Evolutionary conservation across 345 rosid genomes (phyloP), one percentile per base, ranked within the genome.

Genomic region (Gossypium ekmanianum): DNA sequence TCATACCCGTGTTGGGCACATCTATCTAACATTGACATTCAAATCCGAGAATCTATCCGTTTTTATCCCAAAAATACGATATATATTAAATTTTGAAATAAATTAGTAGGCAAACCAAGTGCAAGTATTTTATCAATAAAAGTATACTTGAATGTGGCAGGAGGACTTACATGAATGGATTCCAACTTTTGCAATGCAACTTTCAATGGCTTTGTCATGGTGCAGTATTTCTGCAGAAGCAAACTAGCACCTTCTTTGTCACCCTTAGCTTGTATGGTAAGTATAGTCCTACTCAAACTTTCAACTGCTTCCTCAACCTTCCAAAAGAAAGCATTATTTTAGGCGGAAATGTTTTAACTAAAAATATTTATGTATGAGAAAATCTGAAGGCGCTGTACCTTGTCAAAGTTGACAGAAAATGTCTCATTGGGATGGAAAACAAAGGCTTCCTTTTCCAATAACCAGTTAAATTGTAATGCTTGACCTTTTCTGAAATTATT

Each of bases 391-490:
- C 13, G 7, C 52, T 61, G 9, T 81, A 94, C 97, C 98, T 92
- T 90, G 2, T 82, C 34, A 83, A 94, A 94, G 87, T 92, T 86
- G 69, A 94, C 90, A 2, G 90, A 87, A 76, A 94, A 92, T 54
- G 89, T 89, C 47, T 82, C 88, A 78, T 94, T 91, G 27, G 85
- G 34, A 72, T 87, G 83, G 81, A 88, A 82, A 55, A 86, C 77
- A 74, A 92, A 84, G 72, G 96, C 98, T 82, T 82, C 91, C 76
- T 89, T 94, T 83, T 94, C 97, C 75, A 87, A 87, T 74, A 94
- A 82, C 92, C 90, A 94, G 88, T 94, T 94, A 85, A 94, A 94
- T 72, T 92, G 97, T 83, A 94, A 59, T 14, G 97, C 96, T 84
- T 92, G 96, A 73, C 98, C 97, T 88, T 92, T 92, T 29, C 97